Conservation (phyloP, 1,284 basidiomycete genomes). For the Phlebopus sp. region DNA sequence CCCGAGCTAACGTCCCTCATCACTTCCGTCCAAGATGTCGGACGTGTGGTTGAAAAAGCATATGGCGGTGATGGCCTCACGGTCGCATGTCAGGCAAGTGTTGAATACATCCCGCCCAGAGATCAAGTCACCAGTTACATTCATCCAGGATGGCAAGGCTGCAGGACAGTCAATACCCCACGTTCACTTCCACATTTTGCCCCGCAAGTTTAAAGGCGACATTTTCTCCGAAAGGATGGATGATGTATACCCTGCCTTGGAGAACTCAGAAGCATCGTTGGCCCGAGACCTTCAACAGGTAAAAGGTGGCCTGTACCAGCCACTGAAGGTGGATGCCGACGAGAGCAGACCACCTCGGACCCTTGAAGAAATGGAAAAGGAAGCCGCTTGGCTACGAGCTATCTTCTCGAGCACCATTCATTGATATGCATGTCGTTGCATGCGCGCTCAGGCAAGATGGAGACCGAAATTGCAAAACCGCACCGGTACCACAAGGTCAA, state of each 20-base stretch:
- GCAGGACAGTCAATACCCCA: conserved; percentile 88
- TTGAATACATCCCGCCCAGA: background rate
- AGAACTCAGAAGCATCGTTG: conserved; percentile 58
- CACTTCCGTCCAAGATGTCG: conserved; percentile 70
- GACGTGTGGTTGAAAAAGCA: conserved; percentile 61
- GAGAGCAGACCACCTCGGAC: conserved; percentile 66
- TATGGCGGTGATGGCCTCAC: conserved; percentile 78
- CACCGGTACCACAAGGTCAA: no score
- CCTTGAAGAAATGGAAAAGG: conserved; percentile 72
- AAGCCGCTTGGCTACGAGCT: conserved; percentile 63
- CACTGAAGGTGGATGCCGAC: conserved; percentile 63
- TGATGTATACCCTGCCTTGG: conserved; percentile 75
- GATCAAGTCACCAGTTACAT: conserved; percentile 2
- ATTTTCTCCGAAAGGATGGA: conserved; percentile 70
- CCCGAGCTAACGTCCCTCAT: conserved; percentile 80
- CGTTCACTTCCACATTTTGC: conserved; percentile 88
- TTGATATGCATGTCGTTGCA: conserved; percentile 1
- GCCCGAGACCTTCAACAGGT: conserved; percentile 36
- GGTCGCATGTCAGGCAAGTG: conserved; percentile 70
- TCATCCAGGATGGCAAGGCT: conserved; percentile 75
- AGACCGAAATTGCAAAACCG: no score
- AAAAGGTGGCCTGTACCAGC: conserved; percentile 25
- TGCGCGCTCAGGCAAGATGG: no score
- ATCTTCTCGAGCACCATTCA: conserved; percentile 39
- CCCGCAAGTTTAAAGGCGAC: conserved; percentile 69